These are phyloP conservation scores for Talaromyces ruber DNA, from an alignment of 495 filamentous ascomycete species.

Conservation along the genomic window DNA sequence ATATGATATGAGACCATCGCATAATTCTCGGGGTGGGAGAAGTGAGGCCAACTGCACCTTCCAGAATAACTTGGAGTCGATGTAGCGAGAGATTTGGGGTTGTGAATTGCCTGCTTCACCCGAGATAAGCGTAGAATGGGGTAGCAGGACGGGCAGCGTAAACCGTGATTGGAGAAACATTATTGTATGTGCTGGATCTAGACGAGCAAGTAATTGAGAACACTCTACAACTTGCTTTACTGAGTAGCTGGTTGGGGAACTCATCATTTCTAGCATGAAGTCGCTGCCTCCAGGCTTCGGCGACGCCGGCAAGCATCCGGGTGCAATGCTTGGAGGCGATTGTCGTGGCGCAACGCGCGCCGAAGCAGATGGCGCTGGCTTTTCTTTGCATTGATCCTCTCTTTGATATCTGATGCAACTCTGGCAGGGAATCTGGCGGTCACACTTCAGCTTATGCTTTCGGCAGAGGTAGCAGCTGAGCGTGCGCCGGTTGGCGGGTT, in stretches of 20 bases:
- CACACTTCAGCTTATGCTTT: conserved; percentile 9
- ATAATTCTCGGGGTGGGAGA: conserved; percentile 1
- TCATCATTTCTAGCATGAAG: neutral
- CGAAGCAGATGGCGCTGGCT: conserved; percentile 3
- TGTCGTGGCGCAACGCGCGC: neutral
- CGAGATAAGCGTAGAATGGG: neutral
- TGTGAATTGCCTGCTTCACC: neutral
- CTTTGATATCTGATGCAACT: conserved; percentile 7
- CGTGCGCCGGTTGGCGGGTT: conserved; percentile 2
- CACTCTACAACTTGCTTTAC: neutral
- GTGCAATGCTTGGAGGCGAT: neutral
- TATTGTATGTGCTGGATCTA: neutral
- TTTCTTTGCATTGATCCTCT: conserved; percentile 3
- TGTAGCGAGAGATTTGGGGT: neutral
- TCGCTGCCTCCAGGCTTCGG: neutral
- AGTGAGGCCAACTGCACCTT: conserved; percentile 6
- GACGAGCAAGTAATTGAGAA: neutral
- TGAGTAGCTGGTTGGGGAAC: neutral
- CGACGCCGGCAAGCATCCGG: neutral
- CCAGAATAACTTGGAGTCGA: conserved; percentile 6
- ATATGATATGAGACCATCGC: conserved; percentile 1
- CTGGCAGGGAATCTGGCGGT: conserved; percentile 7
- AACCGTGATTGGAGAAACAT: conserved; percentile 1
- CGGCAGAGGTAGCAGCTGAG: conserved; percentile 6
- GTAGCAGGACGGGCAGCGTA: neutral